phyloP scores from a whole-genome alignment of 1,139 yeast genomes.

The Candida smagusa region DNA sequence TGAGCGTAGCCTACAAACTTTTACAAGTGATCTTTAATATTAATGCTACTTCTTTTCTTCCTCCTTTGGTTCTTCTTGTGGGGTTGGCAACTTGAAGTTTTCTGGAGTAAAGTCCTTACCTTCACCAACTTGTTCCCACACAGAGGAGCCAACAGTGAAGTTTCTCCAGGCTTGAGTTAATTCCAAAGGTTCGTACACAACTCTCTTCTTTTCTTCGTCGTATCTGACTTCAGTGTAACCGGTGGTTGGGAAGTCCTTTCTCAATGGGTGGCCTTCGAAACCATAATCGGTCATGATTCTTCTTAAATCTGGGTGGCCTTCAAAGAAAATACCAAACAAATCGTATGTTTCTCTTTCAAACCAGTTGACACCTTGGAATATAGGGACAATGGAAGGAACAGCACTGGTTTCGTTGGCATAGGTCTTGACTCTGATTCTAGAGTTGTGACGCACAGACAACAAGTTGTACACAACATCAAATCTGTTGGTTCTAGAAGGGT shows the following conservation, averaged over 20 bases:
- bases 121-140: constrained; percentile 90
- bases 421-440: constrained; percentile 85
- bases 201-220: constrained; percentile 87
- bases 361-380: constrained; percentile 85
- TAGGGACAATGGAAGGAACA: constrained; percentile 71
- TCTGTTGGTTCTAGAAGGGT: constrained; percentile 78
- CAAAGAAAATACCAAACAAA: constrained; percentile 81
- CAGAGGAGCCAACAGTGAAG: constrained; percentile 82
- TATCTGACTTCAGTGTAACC: constrained; percentile 89
- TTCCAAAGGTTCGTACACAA: constrained; percentile 86
- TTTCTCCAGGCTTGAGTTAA: constrained; percentile 90
- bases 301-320: constrained; percentile 86
- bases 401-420: constrained; percentile 81
- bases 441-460: constrained; percentile 78
- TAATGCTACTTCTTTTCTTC: constrained; percentile 26
- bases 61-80: constrained; percentile 69
- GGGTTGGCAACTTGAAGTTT: constrained; percentile 74
- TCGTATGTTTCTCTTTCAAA: constrained; percentile 87
- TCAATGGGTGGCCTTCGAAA: constrained; percentile 86
- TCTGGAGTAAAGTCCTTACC: constrained; percentile 84
- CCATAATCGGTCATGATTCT: constrained; percentile 92
- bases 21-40: background rate
- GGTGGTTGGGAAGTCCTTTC: constrained; percentile 91
- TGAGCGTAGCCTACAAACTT: too few species aligned
- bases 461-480: constrained; percentile 86